Conservation (phyloP, 305 asterid genomes). For the Andrographis paniculata region DNA sequence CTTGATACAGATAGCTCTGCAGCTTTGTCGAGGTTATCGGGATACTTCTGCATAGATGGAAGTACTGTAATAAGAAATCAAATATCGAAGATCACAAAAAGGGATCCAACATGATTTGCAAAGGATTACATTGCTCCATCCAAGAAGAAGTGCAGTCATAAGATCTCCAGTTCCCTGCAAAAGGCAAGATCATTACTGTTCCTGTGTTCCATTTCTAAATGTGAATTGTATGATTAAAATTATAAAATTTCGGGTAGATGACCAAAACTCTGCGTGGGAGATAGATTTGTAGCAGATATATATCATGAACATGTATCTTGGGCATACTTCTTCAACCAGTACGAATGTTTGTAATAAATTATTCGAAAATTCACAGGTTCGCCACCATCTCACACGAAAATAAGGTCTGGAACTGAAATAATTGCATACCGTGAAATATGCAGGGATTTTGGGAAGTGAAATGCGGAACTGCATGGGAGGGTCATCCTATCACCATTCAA, state of each 20-base stretch:
- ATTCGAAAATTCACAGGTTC: background rate
- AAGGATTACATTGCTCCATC: slow-evolving; percentile 92
- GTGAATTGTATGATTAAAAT: slow-evolving; percentile 13
- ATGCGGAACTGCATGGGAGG: slow-evolving; percentile 78
- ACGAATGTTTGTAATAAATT: background rate
- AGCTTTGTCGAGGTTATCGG: slow-evolving; percentile 75
- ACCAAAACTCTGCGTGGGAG: background rate
- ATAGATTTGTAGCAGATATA: too few species aligned
- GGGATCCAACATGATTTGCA: slow-evolving; percentile 11
- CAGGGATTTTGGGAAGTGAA: slow-evolving; percentile 77
- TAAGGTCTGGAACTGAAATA: background rate
- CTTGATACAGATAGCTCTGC: slow-evolving; percentile 90
- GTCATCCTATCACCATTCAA: slow-evolving; percentile 72
- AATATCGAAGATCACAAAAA: slow-evolving; percentile 10
- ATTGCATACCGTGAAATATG: slow-evolving; percentile 74
- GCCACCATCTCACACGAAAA: slow-evolving; percentile 4
- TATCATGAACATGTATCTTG: too few species aligned
- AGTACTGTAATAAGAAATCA: slow-evolving; percentile 18
- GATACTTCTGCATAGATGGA: slow-evolving; percentile 53
- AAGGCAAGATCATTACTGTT: too few species aligned
- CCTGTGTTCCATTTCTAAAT: too few species aligned
- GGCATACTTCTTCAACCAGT: background rate
- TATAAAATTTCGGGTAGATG: background rate
- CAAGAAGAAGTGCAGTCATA: slow-evolving; percentile 85
- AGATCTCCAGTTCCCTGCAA: slow-evolving; percentile 98